A percentile compares a stretch with the other conserved stretches of the same genome.
Conservation (phyloP, 495 filamentous ascomycete species). For the Aspergillus avenaceus region DNA sequence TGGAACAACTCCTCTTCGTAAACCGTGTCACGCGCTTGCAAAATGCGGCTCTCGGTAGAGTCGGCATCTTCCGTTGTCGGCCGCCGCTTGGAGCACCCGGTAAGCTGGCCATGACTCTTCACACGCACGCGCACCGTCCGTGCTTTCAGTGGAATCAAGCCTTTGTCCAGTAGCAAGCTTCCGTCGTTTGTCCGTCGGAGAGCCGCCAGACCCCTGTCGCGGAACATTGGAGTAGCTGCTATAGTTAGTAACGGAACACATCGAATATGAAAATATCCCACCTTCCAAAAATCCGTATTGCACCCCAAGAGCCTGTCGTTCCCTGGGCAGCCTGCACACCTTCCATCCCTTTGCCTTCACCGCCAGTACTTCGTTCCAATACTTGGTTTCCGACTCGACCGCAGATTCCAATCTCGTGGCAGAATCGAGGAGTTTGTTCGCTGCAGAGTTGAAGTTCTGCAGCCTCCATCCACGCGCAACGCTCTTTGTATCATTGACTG, state of each 20-base stretch:
- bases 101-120: conserved; percentile 34
- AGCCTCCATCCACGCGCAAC: conserved; percentile 76
- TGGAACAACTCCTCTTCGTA: conserved; percentile 94
- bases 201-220: conserved; percentile 70
- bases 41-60: conserved; percentile 61
- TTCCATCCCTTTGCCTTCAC: conserved; percentile 84
- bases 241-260: conserved; percentile 3
- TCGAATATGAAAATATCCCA: conserved; percentile 13
- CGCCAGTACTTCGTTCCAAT: conserved; percentile 81
- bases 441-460: conserved; percentile 68
- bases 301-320: conserved; percentile 73
- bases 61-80: conserved; percentile 23
- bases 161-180: conserved; percentile 66
- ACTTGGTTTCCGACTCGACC: conserved; percentile 71
- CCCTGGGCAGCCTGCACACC: conserved; percentile 65
- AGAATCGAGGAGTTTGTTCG: conserved; percentile 68
- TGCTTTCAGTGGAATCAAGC: conserved; percentile 50
- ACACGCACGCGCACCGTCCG: conserved; percentile 63
- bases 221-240: conserved; percentile 67
- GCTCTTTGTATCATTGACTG: conserved; percentile 47
- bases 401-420: conserved; percentile 70
- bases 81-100: conserved; percentile 37
- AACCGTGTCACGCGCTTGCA: conserved; percentile 79
- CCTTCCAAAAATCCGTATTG: conserved; percentile 84
- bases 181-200: conserved; percentile 73